Conservation (phyloP, 176 grass and related monocot genomes). For the Cocos nucifera region DNA sequence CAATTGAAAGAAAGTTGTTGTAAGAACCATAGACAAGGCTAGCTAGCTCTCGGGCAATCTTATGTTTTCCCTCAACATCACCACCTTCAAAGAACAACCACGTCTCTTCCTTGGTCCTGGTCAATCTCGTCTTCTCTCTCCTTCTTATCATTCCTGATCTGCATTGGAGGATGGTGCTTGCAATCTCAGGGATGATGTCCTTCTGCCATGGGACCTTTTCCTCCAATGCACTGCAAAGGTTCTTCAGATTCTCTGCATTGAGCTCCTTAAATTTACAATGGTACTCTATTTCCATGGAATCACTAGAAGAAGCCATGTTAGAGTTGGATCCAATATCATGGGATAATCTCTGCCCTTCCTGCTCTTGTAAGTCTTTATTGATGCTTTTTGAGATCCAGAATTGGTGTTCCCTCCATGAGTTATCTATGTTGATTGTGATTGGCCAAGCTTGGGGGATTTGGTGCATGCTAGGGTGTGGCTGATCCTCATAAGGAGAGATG, state of each 20-base stretch:
- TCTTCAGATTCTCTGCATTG: constrained; percentile 75
- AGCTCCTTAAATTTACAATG: constrained; percentile 91
- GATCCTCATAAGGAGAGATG: constrained; percentile 18
- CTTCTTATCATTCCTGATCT: constrained; percentile 65
- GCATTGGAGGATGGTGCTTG: constrained; percentile 65
- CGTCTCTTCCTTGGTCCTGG: constrained; percentile 62
- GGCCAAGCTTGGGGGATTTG: too few relatives aligned
- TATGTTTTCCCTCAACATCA: constrained; percentile 58
- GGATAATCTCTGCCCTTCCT: too few relatives aligned
- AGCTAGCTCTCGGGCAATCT: constrained; percentile 62
- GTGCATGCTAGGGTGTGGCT: constrained; percentile 8
- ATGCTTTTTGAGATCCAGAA: too few relatives aligned
- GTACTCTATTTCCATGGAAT: constrained; percentile 56
- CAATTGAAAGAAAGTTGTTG: constrained; percentile 32
- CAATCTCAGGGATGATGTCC: constrained; percentile 58
- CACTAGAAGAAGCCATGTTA: constrained; percentile 16
- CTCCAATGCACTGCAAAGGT: constrained; percentile 66
- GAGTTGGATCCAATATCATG: background rate
- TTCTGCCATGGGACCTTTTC: constrained; percentile 82
- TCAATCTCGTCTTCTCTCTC: constrained; percentile 23
- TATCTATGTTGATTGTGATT: too few relatives aligned
- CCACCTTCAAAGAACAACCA: constrained; percentile 81
- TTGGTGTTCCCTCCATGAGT: too few relatives aligned
- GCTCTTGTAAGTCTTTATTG: too few relatives aligned
- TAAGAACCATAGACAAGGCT: constrained; percentile 69